Conservation (phyloP, 2,329 filamentous ascomycete species). For the Spiromastix sp. region DNA sequence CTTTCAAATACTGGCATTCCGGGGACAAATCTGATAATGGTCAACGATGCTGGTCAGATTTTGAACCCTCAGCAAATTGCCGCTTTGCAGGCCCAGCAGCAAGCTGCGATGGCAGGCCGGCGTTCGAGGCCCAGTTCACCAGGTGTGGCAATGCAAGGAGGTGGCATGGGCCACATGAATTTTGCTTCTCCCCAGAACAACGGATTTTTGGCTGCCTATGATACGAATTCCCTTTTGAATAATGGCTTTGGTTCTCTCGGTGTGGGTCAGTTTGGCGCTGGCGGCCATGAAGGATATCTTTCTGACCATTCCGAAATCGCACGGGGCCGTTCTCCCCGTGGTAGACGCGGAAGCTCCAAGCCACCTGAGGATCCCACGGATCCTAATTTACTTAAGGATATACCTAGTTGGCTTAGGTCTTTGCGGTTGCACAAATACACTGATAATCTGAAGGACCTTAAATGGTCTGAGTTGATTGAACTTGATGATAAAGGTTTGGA, state of each 20-base stretch:
- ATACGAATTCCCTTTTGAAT: slow-evolving; percentile 60
- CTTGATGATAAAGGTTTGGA: slow-evolving; percentile 89
- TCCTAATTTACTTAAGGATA: slow-evolving; percentile 79
- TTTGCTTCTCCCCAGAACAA: slow-evolving; percentile 90
- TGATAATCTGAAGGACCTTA: slow-evolving; percentile 92
- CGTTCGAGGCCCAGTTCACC: slow-evolving; percentile 86
- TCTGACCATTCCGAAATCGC: slow-evolving; percentile 89
- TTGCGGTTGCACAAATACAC: slow-evolving; percentile 97
- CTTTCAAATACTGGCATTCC: slow-evolving; percentile 53
- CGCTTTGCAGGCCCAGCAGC: slow-evolving; percentile 61
- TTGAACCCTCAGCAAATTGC: slow-evolving; percentile 77
- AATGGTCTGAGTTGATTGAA: slow-evolving; percentile 87
- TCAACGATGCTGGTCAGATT: slow-evolving; percentile 85
- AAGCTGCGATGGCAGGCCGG: slow-evolving; percentile 37
- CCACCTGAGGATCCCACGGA: slow-evolving; percentile 97
- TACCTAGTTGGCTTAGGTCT: slow-evolving; percentile 90
- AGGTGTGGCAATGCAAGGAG: slow-evolving; percentile 66
- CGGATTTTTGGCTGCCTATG: slow-evolving; percentile 84
- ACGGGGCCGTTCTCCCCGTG: slow-evolving; percentile 82
- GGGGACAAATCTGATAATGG: slow-evolving; percentile 77
- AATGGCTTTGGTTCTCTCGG: slow-evolving; percentile 61
- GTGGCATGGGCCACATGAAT: slow-evolving; percentile 45
- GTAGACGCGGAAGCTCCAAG: slow-evolving; percentile 88
- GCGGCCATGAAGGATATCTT: slow-evolving; percentile 71
- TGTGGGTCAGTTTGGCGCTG: slow-evolving; percentile 61